A percentile compares a stretch with the other conserved stretches of the same genome.
phyloP scores from a whole-genome alignment of 2,329 filamentous ascomycete genomes.

The Xylariaceae sp. region DNA sequence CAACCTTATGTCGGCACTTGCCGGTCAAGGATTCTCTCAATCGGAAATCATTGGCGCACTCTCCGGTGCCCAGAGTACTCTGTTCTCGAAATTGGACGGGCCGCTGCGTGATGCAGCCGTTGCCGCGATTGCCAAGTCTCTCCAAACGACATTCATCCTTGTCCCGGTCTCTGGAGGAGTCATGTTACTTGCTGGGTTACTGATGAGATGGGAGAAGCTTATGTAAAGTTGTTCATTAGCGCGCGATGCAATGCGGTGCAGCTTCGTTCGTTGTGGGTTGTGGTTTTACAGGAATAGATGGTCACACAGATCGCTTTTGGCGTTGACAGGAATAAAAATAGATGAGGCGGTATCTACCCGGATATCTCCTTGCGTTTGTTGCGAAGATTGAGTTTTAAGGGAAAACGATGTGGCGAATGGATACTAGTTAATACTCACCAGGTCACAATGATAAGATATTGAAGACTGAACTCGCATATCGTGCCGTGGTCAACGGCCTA shows the following conservation, averaged over 20 bases:
- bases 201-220: conserved; percentile 30
- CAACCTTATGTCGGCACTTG: conserved; percentile 24
- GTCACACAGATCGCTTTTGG: no score
- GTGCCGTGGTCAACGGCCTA: no score
- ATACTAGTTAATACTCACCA: no score
- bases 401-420: no score
- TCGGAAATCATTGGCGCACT: conserved; percentile 30
- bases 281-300: no score
- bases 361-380: no score
- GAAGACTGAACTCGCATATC: no score
- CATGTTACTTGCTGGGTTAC: conserved; percentile 17
- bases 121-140: conserved; percentile 27
- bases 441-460: no score
- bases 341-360: no score
- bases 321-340: no score
- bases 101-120: conserved; percentile 26
- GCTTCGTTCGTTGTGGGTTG: no score
- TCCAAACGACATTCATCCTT: conserved; percentile 9
- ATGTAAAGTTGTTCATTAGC: background rate
- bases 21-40: conserved; percentile 23
- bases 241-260: background rate
- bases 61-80: conserved; percentile 29
- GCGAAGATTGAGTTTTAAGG: no score
- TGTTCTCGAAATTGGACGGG: conserved; percentile 28
- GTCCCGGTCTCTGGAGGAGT: conserved; percentile 15